These are phyloP conservation scores for Phytophthora colocasiae DNA, from an alignment of 352 stramenopile genomes.

Conservation along the genomic window DNA sequence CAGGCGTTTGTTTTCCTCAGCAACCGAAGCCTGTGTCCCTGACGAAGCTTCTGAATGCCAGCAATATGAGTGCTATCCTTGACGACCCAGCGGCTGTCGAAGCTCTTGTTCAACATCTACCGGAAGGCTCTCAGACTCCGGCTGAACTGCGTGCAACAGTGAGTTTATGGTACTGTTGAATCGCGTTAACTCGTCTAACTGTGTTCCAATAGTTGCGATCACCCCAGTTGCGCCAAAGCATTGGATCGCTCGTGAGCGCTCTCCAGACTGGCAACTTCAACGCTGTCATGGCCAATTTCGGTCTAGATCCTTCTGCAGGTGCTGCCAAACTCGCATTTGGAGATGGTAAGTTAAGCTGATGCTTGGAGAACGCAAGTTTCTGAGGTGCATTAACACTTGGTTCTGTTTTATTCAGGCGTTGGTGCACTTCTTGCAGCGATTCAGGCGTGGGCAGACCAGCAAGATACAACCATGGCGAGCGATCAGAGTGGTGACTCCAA, in stretches of 20 bases:
- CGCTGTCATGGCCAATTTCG: conserved; percentile 91
- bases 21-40: conserved; percentile 68
- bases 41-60: conserved; percentile 67
- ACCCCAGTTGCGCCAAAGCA: conserved; percentile 90
- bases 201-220: conserved; percentile 56
- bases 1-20: conserved; percentile 26
- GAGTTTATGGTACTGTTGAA: not conserved
- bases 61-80: conserved; percentile 67
- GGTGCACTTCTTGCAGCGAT: conserved; percentile 80
- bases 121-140: conserved; percentile 79
- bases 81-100: conserved; percentile 66
- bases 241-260: conserved; percentile 84
- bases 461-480: conserved; percentile 49
- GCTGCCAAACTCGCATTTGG: conserved; percentile 83
- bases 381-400: no score
- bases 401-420: conserved; percentile 48
- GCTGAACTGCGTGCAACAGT: conserved; percentile 83
- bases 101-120: conserved; percentile 72
- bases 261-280: conserved; percentile 93
- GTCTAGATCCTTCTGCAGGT: conserved; percentile 79
- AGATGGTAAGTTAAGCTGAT: conserved; percentile 58
- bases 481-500: conserved; percentile 24
- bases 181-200: not conserved
- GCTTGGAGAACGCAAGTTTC: no score
- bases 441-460: conserved; percentile 77